phyloP scores from a whole-genome alignment of 345 rosid species.

The Geranium brycei region DNA sequence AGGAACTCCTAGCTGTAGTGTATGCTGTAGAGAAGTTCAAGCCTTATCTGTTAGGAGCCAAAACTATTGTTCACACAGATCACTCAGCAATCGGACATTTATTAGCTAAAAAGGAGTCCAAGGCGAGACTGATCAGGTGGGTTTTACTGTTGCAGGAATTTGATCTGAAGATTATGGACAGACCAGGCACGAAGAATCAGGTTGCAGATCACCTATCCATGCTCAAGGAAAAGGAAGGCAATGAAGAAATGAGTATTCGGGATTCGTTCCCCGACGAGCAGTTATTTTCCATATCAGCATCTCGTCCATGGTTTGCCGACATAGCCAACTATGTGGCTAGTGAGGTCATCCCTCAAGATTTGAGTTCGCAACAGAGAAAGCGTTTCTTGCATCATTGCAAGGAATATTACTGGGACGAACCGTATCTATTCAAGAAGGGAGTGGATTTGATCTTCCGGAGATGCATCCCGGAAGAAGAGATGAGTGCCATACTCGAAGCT shows the following conservation, averaged over 20 bases:
- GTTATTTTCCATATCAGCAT: neutral
- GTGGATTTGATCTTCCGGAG: neutral
- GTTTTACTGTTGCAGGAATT: constrained; percentile 2
- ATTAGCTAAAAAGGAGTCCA: neutral
- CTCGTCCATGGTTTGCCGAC: constrained; percentile 2
- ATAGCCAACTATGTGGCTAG: neutral
- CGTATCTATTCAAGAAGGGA: neutral
- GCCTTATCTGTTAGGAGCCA: neutral
- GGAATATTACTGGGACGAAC: neutral
- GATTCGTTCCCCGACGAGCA: constrained; percentile 3
- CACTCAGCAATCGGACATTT: neutral
- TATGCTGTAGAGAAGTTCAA: constrained; percentile 2
- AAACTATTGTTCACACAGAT: neutral
- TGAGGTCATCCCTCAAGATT: neutral
- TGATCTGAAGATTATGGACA: neutral
- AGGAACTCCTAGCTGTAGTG: neutral
- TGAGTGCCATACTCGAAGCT: neutral
- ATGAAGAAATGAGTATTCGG: neutral
- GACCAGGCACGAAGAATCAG: constrained; percentile 1
- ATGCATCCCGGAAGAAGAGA: neutral
- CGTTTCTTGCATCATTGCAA: neutral
- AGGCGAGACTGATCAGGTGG: constrained; percentile 1
- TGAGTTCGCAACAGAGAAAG: neutral
- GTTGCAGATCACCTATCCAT: neutral
- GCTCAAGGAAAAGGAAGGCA: neutral